Base-by-base conservation (phyloP, 2,329 filamentous ascomycete genomes). In the Aspergillus chevalieri region DNA sequence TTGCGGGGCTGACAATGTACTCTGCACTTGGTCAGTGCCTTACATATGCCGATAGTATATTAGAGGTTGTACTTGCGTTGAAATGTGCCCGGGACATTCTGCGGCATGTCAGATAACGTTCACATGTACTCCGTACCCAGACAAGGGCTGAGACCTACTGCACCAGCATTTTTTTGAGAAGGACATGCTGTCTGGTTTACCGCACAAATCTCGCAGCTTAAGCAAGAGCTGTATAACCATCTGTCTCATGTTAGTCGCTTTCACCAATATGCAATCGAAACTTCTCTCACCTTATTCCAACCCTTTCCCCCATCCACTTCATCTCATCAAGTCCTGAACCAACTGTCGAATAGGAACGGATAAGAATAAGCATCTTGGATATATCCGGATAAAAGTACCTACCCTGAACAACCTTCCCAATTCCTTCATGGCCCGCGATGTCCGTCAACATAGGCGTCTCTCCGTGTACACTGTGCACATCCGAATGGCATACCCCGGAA, bases 401-500 rank as follows among this genome's bases (percentile, higher is more conserved):
- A 65, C 65, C 65, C 54, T 49, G 38, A 6, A 76, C 68, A 6
- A 76, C 70, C 8, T 54, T 65, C 4, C 74, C 74, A 17, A 76
- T 65, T 15, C 73, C 74, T 50, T 76, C 74, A 54, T 76, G 74
- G 2, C 74, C 74, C 3, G 74, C 73, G 3, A 76, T 69, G 50
- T 74, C 65, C 6, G 72, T 75, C 58, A 61, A 57, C 73, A 76
- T 62, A 43, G 67, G 57, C 52, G 72, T 64, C 56, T 72, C 66
- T 6, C 69, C 70, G 9, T 66, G 65, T 5, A 76, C 68, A 51
- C 73, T 75, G 50, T 70, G 70, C 48, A 74, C 69, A 58, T 76
- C 74, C 1, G 73, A 75, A 59, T 76, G 73, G 46, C 74, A 76
- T 21, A 76, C 70, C 0, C 74, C 74, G 0, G 71, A 74, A 55